Percentiles rank a stretch among this genome's conserved stretches.
These are phyloP conservation scores for Colletotrichum lentis DNA, from an alignment of 2,329 filamentous ascomycete genomes.

Conservation along the genomic window DNA sequence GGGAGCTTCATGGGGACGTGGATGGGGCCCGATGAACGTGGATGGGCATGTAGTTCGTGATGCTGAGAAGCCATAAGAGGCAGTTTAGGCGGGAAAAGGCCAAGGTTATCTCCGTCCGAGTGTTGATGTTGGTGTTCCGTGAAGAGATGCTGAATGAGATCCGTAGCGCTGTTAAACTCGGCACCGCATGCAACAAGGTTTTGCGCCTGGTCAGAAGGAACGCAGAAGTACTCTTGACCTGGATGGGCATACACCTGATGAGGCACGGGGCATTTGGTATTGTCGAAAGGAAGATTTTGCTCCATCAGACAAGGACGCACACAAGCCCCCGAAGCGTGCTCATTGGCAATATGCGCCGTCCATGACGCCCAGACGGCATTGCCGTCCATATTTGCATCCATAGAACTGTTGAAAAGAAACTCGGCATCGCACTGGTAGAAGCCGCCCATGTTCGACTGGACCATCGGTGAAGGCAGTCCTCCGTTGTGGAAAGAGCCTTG, in stretches of 20 bases:
- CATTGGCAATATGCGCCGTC: constrained; percentile 45
- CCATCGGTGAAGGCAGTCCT: constrained; percentile 3
- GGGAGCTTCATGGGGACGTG: not conserved
- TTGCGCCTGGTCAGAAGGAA: not conserved
- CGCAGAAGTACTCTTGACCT: constrained; percentile 14
- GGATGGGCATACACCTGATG: constrained; percentile 36
- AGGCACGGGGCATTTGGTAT: constrained; percentile 38
- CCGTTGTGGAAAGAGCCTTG: constrained; percentile 6
- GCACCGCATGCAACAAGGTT: constrained; percentile 8
- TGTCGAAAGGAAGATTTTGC: constrained; percentile 31
- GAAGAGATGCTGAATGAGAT: constrained; percentile 18
- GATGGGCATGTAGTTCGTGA: not conserved
- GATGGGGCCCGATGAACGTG: not conserved
- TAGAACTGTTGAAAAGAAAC: not conserved
- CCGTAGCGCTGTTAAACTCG: not conserved
- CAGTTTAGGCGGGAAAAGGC: not conserved
- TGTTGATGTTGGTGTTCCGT: constrained; percentile 8
- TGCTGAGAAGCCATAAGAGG: constrained; percentile 9
- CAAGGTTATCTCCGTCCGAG: not conserved
- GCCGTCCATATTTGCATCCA: not conserved
- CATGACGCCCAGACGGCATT: constrained; percentile 3
- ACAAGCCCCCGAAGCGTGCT: constrained; percentile 39
- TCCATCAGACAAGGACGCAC: constrained; percentile 40
- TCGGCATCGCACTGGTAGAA: not conserved
- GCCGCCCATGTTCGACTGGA: constrained; percentile 1